Evolutionary conservation across 305 asterid species (phyloP), one percentile per base, ranked within the genome.

Genomic region (Fraxinus ornus): DNA sequence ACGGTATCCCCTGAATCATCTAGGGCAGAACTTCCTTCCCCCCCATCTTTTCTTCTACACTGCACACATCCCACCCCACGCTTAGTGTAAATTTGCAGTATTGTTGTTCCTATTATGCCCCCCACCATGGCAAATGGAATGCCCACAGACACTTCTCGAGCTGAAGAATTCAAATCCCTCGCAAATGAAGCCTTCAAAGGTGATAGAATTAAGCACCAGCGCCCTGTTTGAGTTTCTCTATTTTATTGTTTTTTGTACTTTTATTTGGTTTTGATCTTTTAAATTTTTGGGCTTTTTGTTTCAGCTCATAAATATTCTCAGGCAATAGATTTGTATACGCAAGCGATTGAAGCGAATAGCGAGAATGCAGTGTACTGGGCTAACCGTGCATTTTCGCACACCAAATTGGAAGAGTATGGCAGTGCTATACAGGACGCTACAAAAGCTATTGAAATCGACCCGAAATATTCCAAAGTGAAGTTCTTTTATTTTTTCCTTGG

Each of bases 161-260:
- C 99, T 83, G 99, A 96, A 85, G 91, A 92, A 83, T 86, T 92
- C 90, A 96, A 96, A 84, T 30, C 81, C 85, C 94, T 87, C 8
- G 99, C 98, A 1, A 96, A 96, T 83, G 98, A 92, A 89, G 97
- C 98, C 52, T 96, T 96, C 90, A 94, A 93, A 92, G 97, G 99
- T 94, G 72, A 89, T 17, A 4, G 60, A 78, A 41, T 79, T 37
- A 62, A 77, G 32, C 39, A 47, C 13, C n/a, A 17, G 3, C 39
- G 10, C 19, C 55, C 24, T 13, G 19, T 28, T 5, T 47, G 13
- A 75, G 3, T 32, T 32, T 81, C 32, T 70, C 32, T 37, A 17
- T 47, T 77, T 80, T 64, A 15, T 52, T 22, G 7, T 49, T 75
- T 26, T 4, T 62, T 73, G 13, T 79, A 2, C 10, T 86, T 81